Conservation (phyloP, 305 asterid species). For the Salvia sclarea region DNA sequence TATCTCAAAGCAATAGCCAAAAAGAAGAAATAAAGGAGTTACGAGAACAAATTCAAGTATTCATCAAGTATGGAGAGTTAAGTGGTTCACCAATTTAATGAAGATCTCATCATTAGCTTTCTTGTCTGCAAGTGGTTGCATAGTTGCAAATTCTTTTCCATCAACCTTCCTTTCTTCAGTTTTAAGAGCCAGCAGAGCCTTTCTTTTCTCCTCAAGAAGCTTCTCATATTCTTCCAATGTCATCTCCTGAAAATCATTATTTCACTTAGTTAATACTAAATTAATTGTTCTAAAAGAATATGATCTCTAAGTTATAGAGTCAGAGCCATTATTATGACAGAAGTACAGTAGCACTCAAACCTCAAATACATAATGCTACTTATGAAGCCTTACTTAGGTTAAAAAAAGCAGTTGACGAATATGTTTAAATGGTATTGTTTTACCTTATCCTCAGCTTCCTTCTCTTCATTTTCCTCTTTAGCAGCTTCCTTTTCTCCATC, state of each 20-base stretch:
- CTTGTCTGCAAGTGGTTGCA: slow-evolving; percentile 81
- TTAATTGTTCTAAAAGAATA: background rate
- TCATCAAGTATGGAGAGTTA: background rate
- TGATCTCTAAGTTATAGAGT: background rate
- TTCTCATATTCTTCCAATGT: slow-evolving; percentile 88
- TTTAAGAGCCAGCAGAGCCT: slow-evolving; percentile 62
- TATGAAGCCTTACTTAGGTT: background rate
- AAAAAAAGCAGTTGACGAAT: background rate
- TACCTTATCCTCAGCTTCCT: slow-evolving; percentile 82
- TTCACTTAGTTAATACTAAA: background rate
- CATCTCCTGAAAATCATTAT: slow-evolving; percentile 61
- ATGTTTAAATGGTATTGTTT: slow-evolving; percentile 20
- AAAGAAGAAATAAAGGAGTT: background rate
- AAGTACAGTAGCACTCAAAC: background rate
- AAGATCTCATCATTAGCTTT: slow-evolving; percentile 65
- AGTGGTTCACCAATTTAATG: slow-evolving; percentile 69
- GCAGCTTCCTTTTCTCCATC: slow-evolving; percentile 60
- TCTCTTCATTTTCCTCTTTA: slow-evolving; percentile 58
- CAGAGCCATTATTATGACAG: background rate
- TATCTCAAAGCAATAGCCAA: background rate
- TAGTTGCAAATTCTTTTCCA: slow-evolving; percentile 63
- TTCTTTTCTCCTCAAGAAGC: slow-evolving; percentile 78
- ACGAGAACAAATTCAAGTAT: background rate
- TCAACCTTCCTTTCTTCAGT: slow-evolving; percentile 83
- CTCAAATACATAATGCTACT: background rate